Evolutionary conservation across 2,329 filamentous ascomycete genomes (phyloP).

Genomic region (Ophiostoma tasmaniense): DNA sequence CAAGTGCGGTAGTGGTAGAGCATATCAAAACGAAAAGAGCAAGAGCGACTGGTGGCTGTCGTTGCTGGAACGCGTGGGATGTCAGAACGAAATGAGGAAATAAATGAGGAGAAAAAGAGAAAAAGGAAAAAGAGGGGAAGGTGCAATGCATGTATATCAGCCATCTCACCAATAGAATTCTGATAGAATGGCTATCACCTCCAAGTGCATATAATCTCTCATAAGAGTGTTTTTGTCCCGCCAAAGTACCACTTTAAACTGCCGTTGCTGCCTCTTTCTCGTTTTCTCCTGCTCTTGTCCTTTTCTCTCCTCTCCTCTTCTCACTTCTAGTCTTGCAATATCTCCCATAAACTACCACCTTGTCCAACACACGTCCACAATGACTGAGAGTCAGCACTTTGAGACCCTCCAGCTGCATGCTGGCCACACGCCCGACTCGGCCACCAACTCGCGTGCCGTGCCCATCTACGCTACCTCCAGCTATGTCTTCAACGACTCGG

Average conservation of each 20-base stretch:
- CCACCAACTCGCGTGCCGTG: conserved; percentile 81
- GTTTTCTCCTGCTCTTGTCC: not conserved
- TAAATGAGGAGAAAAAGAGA: not conserved
- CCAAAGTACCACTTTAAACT: not conserved
- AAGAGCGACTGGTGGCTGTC: not conserved
- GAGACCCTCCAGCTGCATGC: conserved; percentile 82
- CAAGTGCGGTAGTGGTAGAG: not conserved
- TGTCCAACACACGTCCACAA: conserved; percentile 22
- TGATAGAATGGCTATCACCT: not conserved
- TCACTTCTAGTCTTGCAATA: not conserved
- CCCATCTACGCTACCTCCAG: conserved; percentile 96
- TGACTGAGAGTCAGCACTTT: conserved; percentile 51
- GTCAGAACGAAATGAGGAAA: not conserved
- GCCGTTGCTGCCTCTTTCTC: not conserved
- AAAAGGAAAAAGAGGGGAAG: not conserved
- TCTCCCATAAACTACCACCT: not conserved
- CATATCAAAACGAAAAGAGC: not conserved
- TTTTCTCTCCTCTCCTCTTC: not conserved
- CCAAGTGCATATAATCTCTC: not conserved
- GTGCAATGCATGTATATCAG: not conserved
- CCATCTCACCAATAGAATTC: not conserved
- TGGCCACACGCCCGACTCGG: conserved; percentile 69
- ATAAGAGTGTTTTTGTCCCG: not conserved
- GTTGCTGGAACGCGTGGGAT: not conserved
- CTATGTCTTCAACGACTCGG: conserved; percentile 90